phyloP scores from a whole-genome alignment of 192 early-diverging fungal species.

The Backusella sp. region DNA sequence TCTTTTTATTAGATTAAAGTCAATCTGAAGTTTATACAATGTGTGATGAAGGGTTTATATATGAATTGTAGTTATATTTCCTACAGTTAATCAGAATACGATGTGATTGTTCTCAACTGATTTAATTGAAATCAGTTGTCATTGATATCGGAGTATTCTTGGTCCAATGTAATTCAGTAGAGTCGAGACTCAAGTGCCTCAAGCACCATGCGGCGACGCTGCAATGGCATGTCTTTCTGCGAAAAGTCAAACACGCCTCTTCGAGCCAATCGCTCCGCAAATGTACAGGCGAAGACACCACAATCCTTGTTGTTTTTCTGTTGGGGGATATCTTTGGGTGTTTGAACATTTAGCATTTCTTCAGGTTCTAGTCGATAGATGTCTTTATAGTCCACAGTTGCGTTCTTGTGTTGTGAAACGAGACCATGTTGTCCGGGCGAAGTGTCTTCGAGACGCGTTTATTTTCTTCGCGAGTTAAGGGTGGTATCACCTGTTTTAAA shows the following conservation, averaged over 20 bases:
- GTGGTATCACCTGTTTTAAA: not conserved
- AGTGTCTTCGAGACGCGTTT: not conserved
- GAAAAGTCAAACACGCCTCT: constrained; percentile 64
- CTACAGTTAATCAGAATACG: too few relatives aligned
- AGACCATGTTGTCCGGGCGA: not conserved
- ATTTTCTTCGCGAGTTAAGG: not conserved
- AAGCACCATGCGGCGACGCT: constrained; percentile 74
- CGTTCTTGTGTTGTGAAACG: constrained; percentile 15
- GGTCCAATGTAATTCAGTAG: too few relatives aligned
- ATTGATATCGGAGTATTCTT: too few relatives aligned
- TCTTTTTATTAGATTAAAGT: too few relatives aligned
- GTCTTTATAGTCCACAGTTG: constrained; percentile 43
- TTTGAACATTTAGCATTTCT: too few relatives aligned
- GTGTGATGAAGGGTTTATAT: too few relatives aligned
- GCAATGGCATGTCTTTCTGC: constrained; percentile 68
- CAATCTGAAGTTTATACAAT: too few relatives aligned
- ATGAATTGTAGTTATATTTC: too few relatives aligned
- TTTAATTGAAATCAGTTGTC: too few relatives aligned
- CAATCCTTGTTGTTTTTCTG: constrained; percentile 97
- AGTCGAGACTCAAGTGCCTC: too few relatives aligned
- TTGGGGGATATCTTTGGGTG: constrained; percentile 68
- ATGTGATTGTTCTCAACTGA: too few relatives aligned
- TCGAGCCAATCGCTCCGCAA: constrained; percentile 76
- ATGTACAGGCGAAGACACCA: constrained; percentile 89
- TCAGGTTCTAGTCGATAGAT: constrained; percentile 85